Conservation (phyloP, 2,329 filamentous ascomycete genomes). For the Hypoxylon sp. region DNA sequence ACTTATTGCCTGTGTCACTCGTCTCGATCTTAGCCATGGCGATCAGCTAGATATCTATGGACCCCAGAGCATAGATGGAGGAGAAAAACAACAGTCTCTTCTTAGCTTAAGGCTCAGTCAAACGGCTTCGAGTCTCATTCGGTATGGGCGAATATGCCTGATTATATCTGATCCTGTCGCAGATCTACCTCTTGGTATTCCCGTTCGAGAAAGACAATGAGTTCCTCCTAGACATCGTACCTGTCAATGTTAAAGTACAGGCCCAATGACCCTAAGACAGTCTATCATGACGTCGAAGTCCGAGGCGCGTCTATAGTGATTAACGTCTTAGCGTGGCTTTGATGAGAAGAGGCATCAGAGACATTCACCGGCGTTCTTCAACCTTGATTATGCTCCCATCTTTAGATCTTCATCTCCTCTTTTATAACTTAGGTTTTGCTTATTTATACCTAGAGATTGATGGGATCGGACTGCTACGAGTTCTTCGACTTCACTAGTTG, state of each 20-base stretch:
- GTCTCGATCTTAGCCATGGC: not conserved
- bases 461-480: not conserved
- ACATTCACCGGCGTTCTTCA: not conserved
- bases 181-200: conserved; percentile 2
- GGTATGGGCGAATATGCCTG: not conserved
- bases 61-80: not conserved
- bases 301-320: no score
- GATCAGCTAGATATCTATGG: not conserved
- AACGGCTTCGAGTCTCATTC: not conserved
- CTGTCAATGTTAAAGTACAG: not conserved
- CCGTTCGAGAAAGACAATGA: not conserved
- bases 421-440: not conserved
- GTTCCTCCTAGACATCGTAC: not conserved
- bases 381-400: not conserved
- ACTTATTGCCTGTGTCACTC: not conserved
- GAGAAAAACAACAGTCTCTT: not conserved
- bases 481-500: not conserved
- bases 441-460: not conserved
- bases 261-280: not conserved
- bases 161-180: conserved; percentile 1
- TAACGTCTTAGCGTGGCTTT: no score
- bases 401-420: not conserved
- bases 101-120: conserved; percentile 3
- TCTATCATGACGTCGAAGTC: not conserved
- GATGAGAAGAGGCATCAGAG: not conserved